Conservation (phyloP, 1,284 basidiomycete species). For the Inonotus obliquus region DNA sequence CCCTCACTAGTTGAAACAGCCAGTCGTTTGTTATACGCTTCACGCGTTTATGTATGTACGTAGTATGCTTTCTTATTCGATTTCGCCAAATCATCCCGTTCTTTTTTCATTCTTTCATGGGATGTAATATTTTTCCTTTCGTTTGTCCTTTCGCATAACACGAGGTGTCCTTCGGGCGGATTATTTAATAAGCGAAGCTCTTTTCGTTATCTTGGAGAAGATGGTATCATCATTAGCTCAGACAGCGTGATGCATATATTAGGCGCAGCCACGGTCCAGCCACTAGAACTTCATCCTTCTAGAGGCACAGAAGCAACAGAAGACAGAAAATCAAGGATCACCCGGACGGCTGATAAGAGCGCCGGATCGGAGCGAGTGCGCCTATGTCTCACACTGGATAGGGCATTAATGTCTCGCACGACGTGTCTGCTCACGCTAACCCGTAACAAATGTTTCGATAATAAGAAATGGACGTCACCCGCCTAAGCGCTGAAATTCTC, state of each 20-base stretch:
- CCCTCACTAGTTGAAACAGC: no score
- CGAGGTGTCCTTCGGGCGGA: neutral
- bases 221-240: neutral
- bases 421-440: no score
- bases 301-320: neutral
- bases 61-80: no score
- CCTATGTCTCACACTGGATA: no score
- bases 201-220: neutral
- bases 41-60: no score
- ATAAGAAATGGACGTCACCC: neutral
- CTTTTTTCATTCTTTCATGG: no score
- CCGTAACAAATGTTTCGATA: no score
- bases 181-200: neutral
- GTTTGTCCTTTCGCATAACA: no score
- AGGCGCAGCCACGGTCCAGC: neutral
- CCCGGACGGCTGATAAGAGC: neutral
- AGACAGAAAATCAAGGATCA: neutral
- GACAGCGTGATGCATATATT: neutral
- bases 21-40: no score
- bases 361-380: neutral
- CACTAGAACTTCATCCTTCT: neutral
- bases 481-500: neutral
- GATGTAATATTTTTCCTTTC: no score
- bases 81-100: no score
- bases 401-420: no score